Evolutionary conservation across 768 basidiomycete genomes (phyloP).

Genomic region (Trametopsis cervina): DNA sequence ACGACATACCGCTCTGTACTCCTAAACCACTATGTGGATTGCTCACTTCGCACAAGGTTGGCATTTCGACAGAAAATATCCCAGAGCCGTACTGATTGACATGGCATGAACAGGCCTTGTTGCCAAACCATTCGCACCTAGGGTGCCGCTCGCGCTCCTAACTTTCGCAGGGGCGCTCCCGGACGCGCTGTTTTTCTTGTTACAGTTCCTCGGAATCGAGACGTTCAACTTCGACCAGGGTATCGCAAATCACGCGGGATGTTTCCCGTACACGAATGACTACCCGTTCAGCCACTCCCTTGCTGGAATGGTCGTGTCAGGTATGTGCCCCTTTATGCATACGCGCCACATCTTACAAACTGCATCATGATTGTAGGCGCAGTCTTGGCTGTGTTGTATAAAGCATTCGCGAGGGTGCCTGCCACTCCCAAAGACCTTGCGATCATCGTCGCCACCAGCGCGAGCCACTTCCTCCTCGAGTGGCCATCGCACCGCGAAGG

Average conservation of each 20-base stretch:
- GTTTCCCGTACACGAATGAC: conserved; percentile 28
- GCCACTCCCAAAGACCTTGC: conserved; percentile 16
- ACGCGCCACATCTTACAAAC: background rate
- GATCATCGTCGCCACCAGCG: conserved; percentile 15
- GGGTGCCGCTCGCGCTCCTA: conserved; percentile 22
- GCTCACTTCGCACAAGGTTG: conserved; percentile 11
- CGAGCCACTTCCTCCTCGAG: conserved; percentile 26
- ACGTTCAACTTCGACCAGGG: conserved; percentile 21
- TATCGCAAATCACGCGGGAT: conserved; percentile 17
- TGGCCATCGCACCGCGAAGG: conserved; percentile 23
- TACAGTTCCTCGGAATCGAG: conserved; percentile 23
- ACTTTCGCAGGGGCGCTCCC: conserved; percentile 21
- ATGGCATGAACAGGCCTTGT: too few relatives aligned
- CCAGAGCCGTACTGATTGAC: too few relatives aligned
- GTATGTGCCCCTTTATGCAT: conserved; percentile 5
- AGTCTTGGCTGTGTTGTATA: conserved; percentile 16
- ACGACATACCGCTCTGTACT: background rate
- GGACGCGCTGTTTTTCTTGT: conserved; percentile 24
- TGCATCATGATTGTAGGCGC: conserved; percentile 16
- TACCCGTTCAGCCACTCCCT: conserved; percentile 28
- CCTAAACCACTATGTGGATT: conserved; percentile 11
- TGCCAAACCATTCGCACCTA: conserved; percentile 23
- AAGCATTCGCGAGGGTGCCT: conserved; percentile 13
- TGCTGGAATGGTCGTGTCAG: conserved; percentile 18
- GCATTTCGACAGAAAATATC: too few relatives aligned